A percentile compares a stretch with the other conserved stretches of the same genome.
These are phyloP conservation scores for Penicillium soppii DNA, from an alignment of 495 filamentous ascomycete genomes.

Conservation along the genomic window DNA sequence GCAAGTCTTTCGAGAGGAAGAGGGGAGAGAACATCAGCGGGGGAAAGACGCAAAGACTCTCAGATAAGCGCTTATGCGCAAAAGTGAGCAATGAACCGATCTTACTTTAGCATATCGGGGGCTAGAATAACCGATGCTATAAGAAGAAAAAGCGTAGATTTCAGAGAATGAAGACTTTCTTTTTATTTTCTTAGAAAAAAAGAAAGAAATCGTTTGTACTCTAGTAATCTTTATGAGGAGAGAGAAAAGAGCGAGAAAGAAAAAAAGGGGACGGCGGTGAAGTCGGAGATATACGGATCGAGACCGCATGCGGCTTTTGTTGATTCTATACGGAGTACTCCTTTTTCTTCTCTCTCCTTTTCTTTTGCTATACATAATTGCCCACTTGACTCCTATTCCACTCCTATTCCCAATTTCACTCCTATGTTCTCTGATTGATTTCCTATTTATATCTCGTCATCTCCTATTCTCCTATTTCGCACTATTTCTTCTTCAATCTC, in stretches of 20 bases:
- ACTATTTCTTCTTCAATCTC: background rate
- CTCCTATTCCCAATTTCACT: background rate
- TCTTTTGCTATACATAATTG: too few species aligned
- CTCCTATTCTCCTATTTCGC: background rate
- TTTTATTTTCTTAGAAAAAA: background rate
- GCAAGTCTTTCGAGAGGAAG: background rate
- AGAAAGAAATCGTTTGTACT: background rate
- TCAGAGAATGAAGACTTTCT: background rate
- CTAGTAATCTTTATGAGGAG: too few species aligned
- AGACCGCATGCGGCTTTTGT: slow-evolving; percentile 23
- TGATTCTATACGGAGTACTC: background rate
- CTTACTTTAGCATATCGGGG: background rate
- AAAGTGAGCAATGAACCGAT: background rate
- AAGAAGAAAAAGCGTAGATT: background rate
- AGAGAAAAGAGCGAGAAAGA: slow-evolving; percentile 1
- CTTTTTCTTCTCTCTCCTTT: background rate
- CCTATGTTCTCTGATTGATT: too few species aligned
- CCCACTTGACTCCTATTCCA: background rate
- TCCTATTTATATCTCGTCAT: background rate
- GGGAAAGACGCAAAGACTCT: slow-evolving; percentile 1
- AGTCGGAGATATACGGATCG: slow-evolving; percentile 8
- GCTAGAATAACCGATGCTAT: background rate
- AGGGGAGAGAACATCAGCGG: slow-evolving; percentile 6
- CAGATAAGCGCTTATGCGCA: slow-evolving; percentile 10
- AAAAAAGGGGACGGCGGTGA: slow-evolving; percentile 14